These are phyloP conservation scores for Volvox carteri DNA, from an alignment of 163 green algal genomes.

Conservation along the genomic window DNA sequence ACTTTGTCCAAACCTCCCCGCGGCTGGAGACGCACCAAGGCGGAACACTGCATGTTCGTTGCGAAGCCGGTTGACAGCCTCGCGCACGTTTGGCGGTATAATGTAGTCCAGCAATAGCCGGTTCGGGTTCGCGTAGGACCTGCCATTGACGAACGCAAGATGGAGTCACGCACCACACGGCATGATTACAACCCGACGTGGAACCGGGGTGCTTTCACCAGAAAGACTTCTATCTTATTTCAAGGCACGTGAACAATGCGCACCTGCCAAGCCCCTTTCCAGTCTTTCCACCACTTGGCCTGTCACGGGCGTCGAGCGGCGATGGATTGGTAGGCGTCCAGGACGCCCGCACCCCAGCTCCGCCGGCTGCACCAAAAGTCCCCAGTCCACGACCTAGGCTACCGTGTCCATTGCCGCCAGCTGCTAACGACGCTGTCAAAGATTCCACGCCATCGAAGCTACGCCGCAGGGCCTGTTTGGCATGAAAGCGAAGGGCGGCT, in stretches of 20 bases:
- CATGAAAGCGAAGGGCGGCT: neutral
- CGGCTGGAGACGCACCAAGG: neutral
- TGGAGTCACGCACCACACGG: too few species aligned
- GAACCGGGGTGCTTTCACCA: too few species aligned
- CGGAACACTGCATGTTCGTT: neutral
- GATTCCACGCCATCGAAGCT: conserved; percentile 35
- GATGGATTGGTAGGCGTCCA: conserved; percentile 44
- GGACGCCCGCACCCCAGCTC: conserved; percentile 16
- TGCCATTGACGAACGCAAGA: neutral
- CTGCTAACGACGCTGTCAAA: conserved; percentile 2
- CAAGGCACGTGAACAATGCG: too few species aligned
- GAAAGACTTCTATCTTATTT: too few species aligned
- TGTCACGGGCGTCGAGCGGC: conserved; percentile 20
- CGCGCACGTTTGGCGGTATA: conserved; percentile 47
- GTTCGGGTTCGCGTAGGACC: neutral
- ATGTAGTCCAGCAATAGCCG: conserved; percentile 58
- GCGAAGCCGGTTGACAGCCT: conserved; percentile 30
- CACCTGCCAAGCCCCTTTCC: neutral
- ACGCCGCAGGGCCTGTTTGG: conserved; percentile 13
- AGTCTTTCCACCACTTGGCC: neutral
- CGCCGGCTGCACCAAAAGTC: neutral
- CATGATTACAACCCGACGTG: too few species aligned
- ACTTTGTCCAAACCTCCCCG: neutral
- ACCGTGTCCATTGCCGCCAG: neutral
- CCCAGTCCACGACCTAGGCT: too few species aligned